Conservation (phyloP, 1,139 yeast species). For the Taphrina wiesneri region DNA sequence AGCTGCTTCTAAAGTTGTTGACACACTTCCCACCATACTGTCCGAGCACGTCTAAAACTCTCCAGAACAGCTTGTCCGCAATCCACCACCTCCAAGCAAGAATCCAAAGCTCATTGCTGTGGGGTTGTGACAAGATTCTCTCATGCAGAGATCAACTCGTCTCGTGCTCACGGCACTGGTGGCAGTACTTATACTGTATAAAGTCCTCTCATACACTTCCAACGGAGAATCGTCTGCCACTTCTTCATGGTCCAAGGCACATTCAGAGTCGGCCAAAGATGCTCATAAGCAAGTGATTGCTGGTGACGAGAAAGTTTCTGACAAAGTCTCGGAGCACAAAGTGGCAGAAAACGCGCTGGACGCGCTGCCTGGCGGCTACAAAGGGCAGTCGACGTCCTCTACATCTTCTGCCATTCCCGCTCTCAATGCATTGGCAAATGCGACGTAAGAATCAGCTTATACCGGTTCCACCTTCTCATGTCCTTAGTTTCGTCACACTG, state of each 20-base stretch:
- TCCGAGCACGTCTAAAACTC: background rate
- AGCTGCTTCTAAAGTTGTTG: background rate
- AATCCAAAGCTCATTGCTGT: background rate
- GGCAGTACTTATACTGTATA: slow-evolving; percentile 22
- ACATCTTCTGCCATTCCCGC: slow-evolving; percentile 1
- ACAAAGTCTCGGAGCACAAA: slow-evolving; percentile 25
- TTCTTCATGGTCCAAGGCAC: slow-evolving; percentile 21
- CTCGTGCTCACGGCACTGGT: slow-evolving; percentile 27
- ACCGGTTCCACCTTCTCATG: background rate
- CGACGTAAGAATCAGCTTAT: background rate
- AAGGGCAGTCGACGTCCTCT: background rate
- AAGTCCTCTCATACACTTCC: slow-evolving; percentile 5
- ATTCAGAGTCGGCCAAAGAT: slow-evolving; percentile 9
- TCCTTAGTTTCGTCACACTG: slow-evolving; percentile 57
- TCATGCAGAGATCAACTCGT: slow-evolving; percentile 26
- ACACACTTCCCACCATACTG: background rate
- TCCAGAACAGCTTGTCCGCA: background rate
- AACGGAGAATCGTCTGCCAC: background rate
- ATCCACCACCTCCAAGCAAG: background rate
- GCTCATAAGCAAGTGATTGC: slow-evolving; percentile 17
- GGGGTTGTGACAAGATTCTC: background rate
- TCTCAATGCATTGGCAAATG: slow-evolving; percentile 25
- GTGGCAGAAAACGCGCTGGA: slow-evolving; percentile 25
- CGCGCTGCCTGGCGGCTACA: slow-evolving; percentile 19
- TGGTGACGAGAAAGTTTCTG: slow-evolving; percentile 7